Base-by-base conservation (phyloP, 495 filamentous ascomycete species). In the Hyaloscypha finlandica region DNA sequence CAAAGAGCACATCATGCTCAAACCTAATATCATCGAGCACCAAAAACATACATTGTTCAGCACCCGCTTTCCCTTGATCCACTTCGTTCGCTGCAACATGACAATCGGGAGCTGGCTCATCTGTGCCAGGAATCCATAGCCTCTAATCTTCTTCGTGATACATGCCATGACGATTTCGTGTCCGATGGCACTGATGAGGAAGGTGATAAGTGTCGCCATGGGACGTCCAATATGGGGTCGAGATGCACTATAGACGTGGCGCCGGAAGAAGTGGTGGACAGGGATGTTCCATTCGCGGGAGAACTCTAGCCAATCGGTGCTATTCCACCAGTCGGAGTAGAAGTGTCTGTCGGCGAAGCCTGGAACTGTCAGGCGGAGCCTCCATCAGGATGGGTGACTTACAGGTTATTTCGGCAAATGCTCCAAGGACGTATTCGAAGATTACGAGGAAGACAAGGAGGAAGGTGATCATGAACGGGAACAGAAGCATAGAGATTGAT, bases 121-220 rank as follows among this genome's bases (percentile, higher is more conserved):
- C 88, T 97, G 93, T 62, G 91, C 90, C 14, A 95, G 71, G 75
- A 97, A 96, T 6, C 95, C 95, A 74, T 98, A 98, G 1, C 95
- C 95, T 32, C 95, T 83, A 48, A 99, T 80, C 77, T 99, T 98
- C 81, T 97, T 94, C 57, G 94, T 97, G 75, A 99, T 98, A 74
- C 94, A 97, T 37, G 91, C 92, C 92, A 99, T 95, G 66, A 99
- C 92, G 35, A 99, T 85, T 75, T 99, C 95, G 76, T 99, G 95
- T 22, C 92, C 94, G 20, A 95, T 67, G 45, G 95, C 89, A 72
- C 88, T 91, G 72, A 97, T 90, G 53, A 99, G 77, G 75, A 99
- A 99, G 11, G 95, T 98, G 68, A 96, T 92, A 64, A 94, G 79
- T 61, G 92, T 97, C 22, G 95, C 94, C 54, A 91, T 82, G 2